Conservation (phyloP, 2,329 filamentous ascomycete species). For the Aspergillus costaricaensis region DNA sequence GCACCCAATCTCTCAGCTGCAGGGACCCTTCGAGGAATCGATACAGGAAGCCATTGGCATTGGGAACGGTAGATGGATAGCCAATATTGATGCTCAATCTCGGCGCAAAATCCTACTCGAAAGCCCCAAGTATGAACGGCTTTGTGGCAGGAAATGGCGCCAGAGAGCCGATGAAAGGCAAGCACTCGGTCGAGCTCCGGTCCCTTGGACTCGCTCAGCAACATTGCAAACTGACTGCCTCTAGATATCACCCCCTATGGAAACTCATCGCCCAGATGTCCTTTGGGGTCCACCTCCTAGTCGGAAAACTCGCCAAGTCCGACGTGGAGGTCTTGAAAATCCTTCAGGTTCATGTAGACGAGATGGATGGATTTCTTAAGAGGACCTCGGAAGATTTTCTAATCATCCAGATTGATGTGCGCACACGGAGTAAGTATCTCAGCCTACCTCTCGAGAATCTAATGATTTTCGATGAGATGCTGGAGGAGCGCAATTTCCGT, state of each 20-base stretch:
- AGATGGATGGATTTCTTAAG: conserved; percentile 88
- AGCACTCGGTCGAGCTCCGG: conserved; percentile 10
- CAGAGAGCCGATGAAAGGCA: conserved; percentile 66
- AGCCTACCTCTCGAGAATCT: conserved; percentile 82
- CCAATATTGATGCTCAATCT: conserved; percentile 42
- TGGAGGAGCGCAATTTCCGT: conserved; percentile 81
- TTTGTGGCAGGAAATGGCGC: conserved; percentile 75
- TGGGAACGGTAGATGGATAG: conserved; percentile 28
- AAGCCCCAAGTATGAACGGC: conserved; percentile 66
- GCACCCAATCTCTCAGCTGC: conserved; percentile 46
- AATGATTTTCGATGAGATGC: conserved; percentile 79
- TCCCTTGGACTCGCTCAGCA: background rate
- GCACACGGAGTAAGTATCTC: conserved; percentile 75
- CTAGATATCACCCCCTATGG: conserved; percentile 77
- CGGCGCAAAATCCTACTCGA: conserved; percentile 70
- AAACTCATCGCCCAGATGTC: conserved; percentile 91
- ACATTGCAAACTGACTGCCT: conserved; percentile 9
- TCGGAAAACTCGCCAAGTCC: conserved; percentile 83
- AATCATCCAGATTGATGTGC: conserved; percentile 74
- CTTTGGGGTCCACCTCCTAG: conserved; percentile 86
- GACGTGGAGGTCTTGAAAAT: conserved; percentile 86
- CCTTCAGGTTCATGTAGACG: conserved; percentile 87
- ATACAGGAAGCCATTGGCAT: conserved; percentile 41
- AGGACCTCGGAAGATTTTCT: conserved; percentile 82
- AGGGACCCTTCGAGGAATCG: conserved; percentile 50